Conservation (phyloP, 192 early-diverging fungal genomes). For the Linnemannia elongata region DNA sequence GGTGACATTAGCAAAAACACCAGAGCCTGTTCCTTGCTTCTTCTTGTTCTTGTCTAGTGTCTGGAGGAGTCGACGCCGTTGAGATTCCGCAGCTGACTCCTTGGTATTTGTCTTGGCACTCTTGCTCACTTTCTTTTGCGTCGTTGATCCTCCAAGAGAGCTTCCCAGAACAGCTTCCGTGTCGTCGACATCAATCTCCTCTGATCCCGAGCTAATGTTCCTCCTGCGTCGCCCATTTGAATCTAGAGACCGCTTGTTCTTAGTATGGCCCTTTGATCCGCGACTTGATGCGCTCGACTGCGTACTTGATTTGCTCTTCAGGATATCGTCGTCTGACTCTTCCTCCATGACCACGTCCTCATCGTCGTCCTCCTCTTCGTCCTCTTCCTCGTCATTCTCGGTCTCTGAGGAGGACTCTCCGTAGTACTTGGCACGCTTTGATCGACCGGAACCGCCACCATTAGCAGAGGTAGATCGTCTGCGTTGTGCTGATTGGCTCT, state of each 20-base stretch:
- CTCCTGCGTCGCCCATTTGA: constrained; percentile 24
- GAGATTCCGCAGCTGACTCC: constrained; percentile 39
- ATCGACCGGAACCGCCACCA: constrained; percentile 1
- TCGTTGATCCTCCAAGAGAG: constrained; percentile 10
- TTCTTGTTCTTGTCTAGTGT: constrained; percentile 42
- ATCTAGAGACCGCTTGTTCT: constrained; percentile 12
- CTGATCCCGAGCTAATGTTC: constrained; percentile 34
- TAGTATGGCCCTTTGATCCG: constrained; percentile 16
- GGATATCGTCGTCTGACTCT: constrained; percentile 22
- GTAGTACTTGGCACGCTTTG: constrained; percentile 42
- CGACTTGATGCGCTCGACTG: constrained; percentile 10
- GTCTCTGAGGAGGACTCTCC: constrained; percentile 33
- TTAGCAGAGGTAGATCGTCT: neutral
- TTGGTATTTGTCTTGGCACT: constrained; percentile 3
- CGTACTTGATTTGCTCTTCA: constrained; percentile 8
- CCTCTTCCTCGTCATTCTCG: constrained; percentile 31
- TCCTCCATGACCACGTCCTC: constrained; percentile 24
- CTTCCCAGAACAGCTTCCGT: constrained; percentile 42
- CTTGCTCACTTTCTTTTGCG: constrained; percentile 30
- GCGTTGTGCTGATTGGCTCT: constrained; percentile 7
- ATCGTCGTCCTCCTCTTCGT: constrained; percentile 27
- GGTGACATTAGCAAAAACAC: constrained; percentile 12
- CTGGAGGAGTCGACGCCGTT: constrained; percentile 36
- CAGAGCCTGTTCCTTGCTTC: constrained; percentile 24
- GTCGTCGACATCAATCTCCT: constrained; percentile 53